These are phyloP conservation scores for Euphorbia corollata DNA, from an alignment of 441 rosid genomes.

Conservation along the genomic window DNA sequence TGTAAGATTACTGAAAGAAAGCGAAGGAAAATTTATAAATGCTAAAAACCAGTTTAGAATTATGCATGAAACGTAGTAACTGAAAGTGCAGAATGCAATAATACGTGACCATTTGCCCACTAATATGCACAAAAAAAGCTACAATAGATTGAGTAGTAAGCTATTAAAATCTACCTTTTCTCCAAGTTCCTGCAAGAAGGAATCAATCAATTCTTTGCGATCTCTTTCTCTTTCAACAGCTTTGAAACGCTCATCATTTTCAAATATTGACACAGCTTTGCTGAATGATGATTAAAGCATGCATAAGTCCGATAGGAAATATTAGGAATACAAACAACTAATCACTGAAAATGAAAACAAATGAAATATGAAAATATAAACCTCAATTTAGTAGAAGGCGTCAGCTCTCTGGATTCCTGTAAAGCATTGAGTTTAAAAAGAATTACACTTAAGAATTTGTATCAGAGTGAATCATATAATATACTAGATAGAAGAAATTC, in stretches of 20 bases:
- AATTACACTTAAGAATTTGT: background rate
- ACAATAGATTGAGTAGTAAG: background rate
- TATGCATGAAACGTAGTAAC: background rate
- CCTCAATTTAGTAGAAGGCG: slow-evolving; percentile 85
- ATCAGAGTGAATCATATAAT: background rate
- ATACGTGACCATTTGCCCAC: background rate
- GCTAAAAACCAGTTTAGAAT: background rate
- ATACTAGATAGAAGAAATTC: background rate
- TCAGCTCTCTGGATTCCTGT: slow-evolving; percentile 77
- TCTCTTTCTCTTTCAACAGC: slow-evolving; percentile 88
- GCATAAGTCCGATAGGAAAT: slow-evolving; percentile 10
- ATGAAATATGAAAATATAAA: slow-evolving; percentile 27
- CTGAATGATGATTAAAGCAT: slow-evolving; percentile 32
- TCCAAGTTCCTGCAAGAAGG: slow-evolving; percentile 73
- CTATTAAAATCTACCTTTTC: slow-evolving; percentile 52
- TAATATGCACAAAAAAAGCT: background rate
- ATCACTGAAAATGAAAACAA: slow-evolving; percentile 16
- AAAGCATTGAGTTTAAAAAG: slow-evolving; percentile 15
- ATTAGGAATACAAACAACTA: slow-evolving; percentile 19
- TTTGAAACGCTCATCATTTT: slow-evolving; percentile 86
- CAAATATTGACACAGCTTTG: slow-evolving; percentile 73
- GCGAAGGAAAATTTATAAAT: background rate
- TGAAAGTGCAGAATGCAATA: background rate
- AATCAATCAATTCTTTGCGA: slow-evolving; percentile 77
- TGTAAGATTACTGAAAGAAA: background rate